phyloP scores from a whole-genome alignment of 1,284 basidiomycete species.

The Ceratobasidium papillatum region DNA sequence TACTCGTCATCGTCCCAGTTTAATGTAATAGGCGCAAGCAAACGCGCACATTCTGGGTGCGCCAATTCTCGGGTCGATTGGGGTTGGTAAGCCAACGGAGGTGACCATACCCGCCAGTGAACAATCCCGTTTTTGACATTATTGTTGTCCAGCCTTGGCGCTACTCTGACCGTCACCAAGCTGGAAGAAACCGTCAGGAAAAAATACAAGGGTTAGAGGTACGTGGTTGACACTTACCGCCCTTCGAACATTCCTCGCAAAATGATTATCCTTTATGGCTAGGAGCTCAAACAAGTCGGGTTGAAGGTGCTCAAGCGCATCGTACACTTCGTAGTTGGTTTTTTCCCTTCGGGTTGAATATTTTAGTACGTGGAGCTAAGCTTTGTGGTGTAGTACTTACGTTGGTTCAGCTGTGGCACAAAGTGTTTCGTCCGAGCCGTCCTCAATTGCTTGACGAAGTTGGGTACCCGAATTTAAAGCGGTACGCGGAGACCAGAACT shows the following conservation, averaged over 20 bases:
- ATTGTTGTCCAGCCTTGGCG: too few species aligned
- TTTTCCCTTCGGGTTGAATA: neutral
- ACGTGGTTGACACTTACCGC: neutral
- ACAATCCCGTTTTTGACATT: neutral
- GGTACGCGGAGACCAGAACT: neutral
- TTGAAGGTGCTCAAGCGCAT: neutral
- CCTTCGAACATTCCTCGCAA: neutral
- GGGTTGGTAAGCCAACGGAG: neutral
- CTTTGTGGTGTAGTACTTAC: neutral
- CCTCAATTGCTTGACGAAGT: slow-evolving; percentile 2
- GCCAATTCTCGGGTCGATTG: neutral
- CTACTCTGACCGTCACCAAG: neutral
- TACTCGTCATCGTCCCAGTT: neutral
- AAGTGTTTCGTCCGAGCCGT: neutral
- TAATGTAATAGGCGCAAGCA: neutral
- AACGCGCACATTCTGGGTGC: neutral
- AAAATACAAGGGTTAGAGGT: neutral
- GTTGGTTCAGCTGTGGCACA: neutral
- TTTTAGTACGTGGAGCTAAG: neutral
- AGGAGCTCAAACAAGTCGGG: slow-evolving; percentile 14
- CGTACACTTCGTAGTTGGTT: neutral
- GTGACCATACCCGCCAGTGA: neutral
- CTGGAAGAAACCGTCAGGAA: neutral
- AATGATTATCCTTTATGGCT: neutral
- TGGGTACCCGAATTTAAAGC: neutral